These are phyloP conservation scores for Hemileccinum impolitum DNA, from an alignment of 768 basidiomycete genomes.

Conservation along the genomic window DNA sequence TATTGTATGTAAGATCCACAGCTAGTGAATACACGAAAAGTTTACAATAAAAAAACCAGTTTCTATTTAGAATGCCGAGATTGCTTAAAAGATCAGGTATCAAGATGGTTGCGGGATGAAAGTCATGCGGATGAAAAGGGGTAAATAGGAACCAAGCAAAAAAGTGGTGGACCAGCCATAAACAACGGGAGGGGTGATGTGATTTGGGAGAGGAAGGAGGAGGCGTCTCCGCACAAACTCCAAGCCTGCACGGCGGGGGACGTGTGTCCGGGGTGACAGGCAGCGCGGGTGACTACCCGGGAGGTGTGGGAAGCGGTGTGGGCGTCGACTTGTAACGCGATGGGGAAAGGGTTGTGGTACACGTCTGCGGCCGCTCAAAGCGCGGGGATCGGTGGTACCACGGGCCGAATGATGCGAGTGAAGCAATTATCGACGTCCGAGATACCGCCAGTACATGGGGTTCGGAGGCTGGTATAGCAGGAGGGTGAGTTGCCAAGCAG, in stretches of 20 bases:
- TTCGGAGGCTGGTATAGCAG: constrained; percentile 39
- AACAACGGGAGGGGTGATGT: constrained; percentile 1
- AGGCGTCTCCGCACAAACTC: constrained; percentile 2
- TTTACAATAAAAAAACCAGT: constrained; percentile 24
- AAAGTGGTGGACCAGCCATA: constrained; percentile 22
- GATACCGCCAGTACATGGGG: constrained; percentile 42
- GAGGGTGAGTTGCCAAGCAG: constrained; percentile 2
- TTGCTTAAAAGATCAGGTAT: constrained; percentile 23
- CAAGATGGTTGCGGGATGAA: constrained; percentile 14
- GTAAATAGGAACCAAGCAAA: not conserved
- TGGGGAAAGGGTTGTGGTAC: not conserved
- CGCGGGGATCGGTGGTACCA: constrained; percentile 6
- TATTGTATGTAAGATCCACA: constrained; percentile 21
- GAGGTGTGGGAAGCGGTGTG: constrained; percentile 3
- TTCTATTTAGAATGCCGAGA: constrained; percentile 28
- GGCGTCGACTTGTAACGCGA: constrained; percentile 6
- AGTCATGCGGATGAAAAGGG: constrained; percentile 5
- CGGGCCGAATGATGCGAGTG: not conserved
- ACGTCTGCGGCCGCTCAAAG: constrained; percentile 1
- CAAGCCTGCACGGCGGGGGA: constrained; percentile 2
- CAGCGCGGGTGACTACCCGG: constrained; percentile 2
- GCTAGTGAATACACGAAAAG: constrained; percentile 24
- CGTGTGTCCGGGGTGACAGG: constrained; percentile 7
- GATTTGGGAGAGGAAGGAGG: not conserved
- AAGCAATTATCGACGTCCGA: constrained; percentile 38